These are phyloP conservation scores for Sugiyamaella floridensis DNA, from an alignment of 805 yeast genomes.

Conservation along the genomic window DNA sequence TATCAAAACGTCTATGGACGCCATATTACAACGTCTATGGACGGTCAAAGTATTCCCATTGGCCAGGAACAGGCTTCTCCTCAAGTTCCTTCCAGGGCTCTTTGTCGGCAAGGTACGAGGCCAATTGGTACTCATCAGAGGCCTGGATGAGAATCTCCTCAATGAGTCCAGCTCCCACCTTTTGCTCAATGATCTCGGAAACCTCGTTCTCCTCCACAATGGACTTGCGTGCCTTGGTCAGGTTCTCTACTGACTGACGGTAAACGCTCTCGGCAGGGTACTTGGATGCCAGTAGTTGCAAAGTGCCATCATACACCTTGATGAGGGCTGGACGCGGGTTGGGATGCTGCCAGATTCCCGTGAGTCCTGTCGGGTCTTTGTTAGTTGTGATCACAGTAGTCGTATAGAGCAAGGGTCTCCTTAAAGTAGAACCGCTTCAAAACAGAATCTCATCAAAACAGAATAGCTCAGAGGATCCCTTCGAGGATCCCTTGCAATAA, in stretches of 20 bases:
- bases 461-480: no score
- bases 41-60: constrained; percentile 71
- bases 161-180: constrained; percentile 75
- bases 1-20: not conserved
- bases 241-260: constrained; percentile 62
- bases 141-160: constrained; percentile 83
- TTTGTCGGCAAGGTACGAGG: constrained; percentile 59
- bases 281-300: constrained; percentile 47
- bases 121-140: constrained; percentile 65
- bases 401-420: not conserved
- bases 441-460: not conserved
- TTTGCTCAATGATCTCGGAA: constrained; percentile 57
- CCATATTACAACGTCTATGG: not conserved
- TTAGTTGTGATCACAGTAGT: not conserved
- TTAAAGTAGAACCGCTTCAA: not conserved
- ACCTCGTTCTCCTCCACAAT: constrained; percentile 60
- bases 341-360: constrained; percentile 75
- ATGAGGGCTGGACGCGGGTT: constrained; percentile 74
- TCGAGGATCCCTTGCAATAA: not conserved
- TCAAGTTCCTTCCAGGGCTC: constrained; percentile 75
- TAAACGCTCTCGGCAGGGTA: constrained; percentile 72
- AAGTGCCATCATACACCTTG: constrained; percentile 63
- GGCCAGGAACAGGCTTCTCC: constrained; percentile 73
- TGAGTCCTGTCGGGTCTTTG: constrained; percentile 64
- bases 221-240: constrained; percentile 62